These are phyloP conservation scores for Ogataea zsoltii DNA, from an alignment of 805 yeast species.

Conservation along the genomic window DNA sequence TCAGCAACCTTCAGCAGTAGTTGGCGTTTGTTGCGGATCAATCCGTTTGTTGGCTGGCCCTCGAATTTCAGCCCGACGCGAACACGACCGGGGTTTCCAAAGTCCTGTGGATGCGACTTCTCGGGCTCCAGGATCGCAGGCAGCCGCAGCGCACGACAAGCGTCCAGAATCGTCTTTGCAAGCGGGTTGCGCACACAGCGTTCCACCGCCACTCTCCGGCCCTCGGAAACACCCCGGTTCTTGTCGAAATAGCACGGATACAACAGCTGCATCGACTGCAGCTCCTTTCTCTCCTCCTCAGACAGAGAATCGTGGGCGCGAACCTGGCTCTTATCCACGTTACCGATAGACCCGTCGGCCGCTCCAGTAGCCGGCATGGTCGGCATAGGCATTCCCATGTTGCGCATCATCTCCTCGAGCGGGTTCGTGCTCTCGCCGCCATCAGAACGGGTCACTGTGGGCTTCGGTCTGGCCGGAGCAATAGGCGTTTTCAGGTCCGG, in stretches of 20 bases:
- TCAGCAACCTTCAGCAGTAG: conserved; percentile 60
- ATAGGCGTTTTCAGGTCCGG: conserved; percentile 65
- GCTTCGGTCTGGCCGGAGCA: conserved; percentile 64
- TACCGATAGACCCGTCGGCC: conserved; percentile 11
- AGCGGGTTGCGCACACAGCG: conserved; percentile 83
- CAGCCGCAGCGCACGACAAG: conserved; percentile 40
- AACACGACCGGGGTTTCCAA: conserved; percentile 96
- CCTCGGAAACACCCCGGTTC: conserved; percentile 71
- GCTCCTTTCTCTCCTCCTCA: conserved; percentile 60
- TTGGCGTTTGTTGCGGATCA: conserved; percentile 60
- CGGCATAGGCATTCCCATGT: conserved; percentile 31
- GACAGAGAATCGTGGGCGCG: conserved; percentile 34
- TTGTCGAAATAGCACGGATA: conserved; percentile 94
- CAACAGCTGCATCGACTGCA: conserved; percentile 68
- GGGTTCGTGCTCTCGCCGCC: conserved; percentile 39
- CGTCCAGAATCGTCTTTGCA: conserved; percentile 81
- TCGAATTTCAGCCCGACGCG: conserved; percentile 63
- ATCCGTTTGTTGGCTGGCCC: conserved; percentile 40
- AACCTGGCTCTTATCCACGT: conserved; percentile 16
- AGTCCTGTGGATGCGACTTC: conserved; percentile 93
- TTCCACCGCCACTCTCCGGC: conserved; percentile 74
- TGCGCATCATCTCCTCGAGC: conserved; percentile 31
- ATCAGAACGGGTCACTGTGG: conserved; percentile 58
- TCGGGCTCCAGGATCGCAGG: conserved; percentile 65
- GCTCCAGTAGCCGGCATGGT: conserved; percentile 21